Conservation (phyloP, 768 basidiomycete species). For the Rhodotorula diobovata region DNA sequence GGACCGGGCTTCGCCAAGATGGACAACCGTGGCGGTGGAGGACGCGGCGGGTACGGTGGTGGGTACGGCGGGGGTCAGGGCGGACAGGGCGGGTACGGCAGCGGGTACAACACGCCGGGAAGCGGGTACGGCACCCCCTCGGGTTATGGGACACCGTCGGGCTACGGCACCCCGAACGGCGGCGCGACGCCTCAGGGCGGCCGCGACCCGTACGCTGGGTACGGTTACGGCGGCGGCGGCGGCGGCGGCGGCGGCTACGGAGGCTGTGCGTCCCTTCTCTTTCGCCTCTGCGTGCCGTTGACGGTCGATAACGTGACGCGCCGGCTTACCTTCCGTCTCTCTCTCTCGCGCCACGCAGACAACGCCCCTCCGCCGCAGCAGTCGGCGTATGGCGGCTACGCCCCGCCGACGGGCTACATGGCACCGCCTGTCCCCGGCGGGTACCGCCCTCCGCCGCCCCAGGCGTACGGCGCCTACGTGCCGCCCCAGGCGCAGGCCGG, state of each 20-base stretch:
- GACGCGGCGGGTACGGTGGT: background rate
- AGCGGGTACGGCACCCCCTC: background rate
- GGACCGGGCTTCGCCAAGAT: constrained; percentile 34
- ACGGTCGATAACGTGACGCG: too few species aligned
- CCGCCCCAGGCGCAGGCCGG: background rate
- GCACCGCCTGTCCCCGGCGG: constrained; percentile 3
- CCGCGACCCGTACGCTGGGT: constrained; percentile 30
- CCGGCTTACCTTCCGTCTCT: background rate
- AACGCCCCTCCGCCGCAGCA: constrained; percentile 1
- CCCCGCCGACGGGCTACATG: constrained; percentile 9
- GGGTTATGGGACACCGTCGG: too few species aligned
- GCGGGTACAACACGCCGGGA: background rate
- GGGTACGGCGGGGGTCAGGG: constrained; percentile 7
- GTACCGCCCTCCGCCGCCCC: constrained; percentile 13
- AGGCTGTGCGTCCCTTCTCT: constrained; percentile 15
- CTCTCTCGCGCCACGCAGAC: background rate
- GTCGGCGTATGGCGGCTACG: constrained; percentile 6
- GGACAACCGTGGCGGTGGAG: constrained; percentile 1
- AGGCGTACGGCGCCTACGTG: background rate
- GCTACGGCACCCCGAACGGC: background rate
- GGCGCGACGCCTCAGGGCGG: background rate
- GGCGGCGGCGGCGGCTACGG: background rate
- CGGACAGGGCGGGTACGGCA: constrained; percentile 15
- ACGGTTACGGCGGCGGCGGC: constrained; percentile 11
- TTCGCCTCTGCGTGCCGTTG: background rate